Percentiles rank a stretch among this genome's conserved stretches.
Evolutionary conservation across 306 rosid genomes (phyloP).

Genomic region (Dryas octopetala): DNA sequence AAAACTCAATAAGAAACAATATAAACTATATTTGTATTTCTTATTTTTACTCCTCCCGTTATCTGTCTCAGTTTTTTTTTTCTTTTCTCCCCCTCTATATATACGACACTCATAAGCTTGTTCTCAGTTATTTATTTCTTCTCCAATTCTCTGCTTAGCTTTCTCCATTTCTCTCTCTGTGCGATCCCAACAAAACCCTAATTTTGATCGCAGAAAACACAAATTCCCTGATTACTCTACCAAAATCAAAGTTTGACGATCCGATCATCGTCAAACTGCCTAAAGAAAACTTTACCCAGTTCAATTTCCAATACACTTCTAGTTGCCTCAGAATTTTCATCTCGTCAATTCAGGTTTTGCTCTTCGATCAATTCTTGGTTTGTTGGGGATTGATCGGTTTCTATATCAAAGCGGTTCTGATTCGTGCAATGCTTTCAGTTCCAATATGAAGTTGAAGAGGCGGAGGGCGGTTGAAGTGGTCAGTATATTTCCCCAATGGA

Average conservation of each 20-base stretch:
- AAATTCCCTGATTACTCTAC: slow-evolving; percentile 16
- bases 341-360: slow-evolving; percentile 28
- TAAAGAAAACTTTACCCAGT: slow-evolving; percentile 30
- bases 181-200: slow-evolving; percentile 38
- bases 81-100: slow-evolving; percentile 12
- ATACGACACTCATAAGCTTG: slow-evolving; percentile 25
- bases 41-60: not conserved
- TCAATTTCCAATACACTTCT: slow-evolving; percentile 19
- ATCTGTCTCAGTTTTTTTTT: not conserved
- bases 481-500: slow-evolving; percentile 26
- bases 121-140: slow-evolving; percentile 44
- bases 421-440: slow-evolving; percentile 73
- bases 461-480: slow-evolving; percentile 99
- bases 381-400: slow-evolving; percentile 50
- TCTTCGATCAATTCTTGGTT: slow-evolving; percentile 45
- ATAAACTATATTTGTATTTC: too few species aligned
- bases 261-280: slow-evolving; percentile 33
- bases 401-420: slow-evolving; percentile 13
- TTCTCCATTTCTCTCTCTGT: not conserved
- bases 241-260: slow-evolving; percentile 30
- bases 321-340: slow-evolving; percentile 10
- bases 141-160: slow-evolving; percentile 34
- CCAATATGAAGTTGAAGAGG: slow-evolving; percentile 81
- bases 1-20: too few species aligned
- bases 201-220: slow-evolving; percentile 19